Percentiles rank a stretch among this genome's conserved stretches.
phyloP scores from a whole-genome alignment of 306 rosid species.

The Castanea mollissima region DNA sequence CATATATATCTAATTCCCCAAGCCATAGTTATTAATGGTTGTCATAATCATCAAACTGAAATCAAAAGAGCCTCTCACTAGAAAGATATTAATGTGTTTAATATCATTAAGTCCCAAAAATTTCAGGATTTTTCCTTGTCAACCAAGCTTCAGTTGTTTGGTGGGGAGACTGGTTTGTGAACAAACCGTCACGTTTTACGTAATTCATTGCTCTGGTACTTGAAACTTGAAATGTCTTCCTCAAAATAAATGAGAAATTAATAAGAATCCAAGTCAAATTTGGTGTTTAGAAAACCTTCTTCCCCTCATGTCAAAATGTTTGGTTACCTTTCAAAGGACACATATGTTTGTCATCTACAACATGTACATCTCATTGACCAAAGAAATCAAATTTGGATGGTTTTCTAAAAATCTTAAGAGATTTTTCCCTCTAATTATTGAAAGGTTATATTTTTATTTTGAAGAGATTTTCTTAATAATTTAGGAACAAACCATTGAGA shows the following conservation, averaged over 20 bases:
- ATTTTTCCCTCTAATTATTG: too few relatives aligned
- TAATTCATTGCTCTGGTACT: neutral
- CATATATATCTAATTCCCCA: too few relatives aligned
- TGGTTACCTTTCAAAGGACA: too few relatives aligned
- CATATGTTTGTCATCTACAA: too few relatives aligned
- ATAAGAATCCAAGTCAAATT: conserved; percentile 22
- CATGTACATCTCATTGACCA: too few relatives aligned
- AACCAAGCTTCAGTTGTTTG: neutral
- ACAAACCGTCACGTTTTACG: neutral
- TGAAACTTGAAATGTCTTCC: neutral
- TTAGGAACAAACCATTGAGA: too few relatives aligned
- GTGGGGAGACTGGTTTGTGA: neutral
- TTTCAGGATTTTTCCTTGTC: neutral
- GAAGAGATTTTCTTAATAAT: too few relatives aligned
- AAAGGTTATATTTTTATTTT: too few relatives aligned
- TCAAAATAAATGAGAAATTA: neutral
- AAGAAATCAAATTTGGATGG: too few relatives aligned
- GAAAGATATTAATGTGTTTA: neutral
- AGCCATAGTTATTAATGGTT: too few relatives aligned
- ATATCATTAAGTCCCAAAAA: neutral
- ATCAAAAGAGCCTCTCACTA: neutral
- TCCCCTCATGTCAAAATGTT: too few relatives aligned
- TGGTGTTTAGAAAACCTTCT: neutral
- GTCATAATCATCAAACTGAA: neutral
- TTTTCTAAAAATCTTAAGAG: too few relatives aligned